phyloP scores from a whole-genome alignment of 352 stramenopile species.

The Globisporangium echinulatum region DNA sequence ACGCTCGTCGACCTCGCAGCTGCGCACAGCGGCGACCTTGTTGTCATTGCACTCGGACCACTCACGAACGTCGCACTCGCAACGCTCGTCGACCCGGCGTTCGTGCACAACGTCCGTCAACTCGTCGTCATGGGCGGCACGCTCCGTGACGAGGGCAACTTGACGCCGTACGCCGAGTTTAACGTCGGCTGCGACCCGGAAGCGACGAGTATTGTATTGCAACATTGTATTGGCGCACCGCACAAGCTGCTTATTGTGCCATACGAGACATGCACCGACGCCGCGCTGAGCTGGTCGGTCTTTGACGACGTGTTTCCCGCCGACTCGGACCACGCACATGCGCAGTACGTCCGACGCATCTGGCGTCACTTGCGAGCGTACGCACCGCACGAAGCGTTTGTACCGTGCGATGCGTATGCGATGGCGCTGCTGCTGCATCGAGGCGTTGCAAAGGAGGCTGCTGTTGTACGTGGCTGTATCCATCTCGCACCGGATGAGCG shows the following conservation, averaged over 20 bases:
- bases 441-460: constrained; percentile 42
- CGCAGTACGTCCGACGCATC: constrained; percentile 49
- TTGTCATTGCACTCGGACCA: constrained; percentile 66
- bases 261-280: constrained; percentile 63
- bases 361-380: constrained; percentile 57
- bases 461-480: constrained; percentile 38
- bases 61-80: constrained; percentile 78
- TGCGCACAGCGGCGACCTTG: constrained; percentile 55
- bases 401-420: constrained; percentile 71
- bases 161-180: constrained; percentile 65
- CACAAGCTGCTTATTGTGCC: constrained; percentile 61
- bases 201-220: constrained; percentile 63
- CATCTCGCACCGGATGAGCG: constrained; percentile 47
- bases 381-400: constrained; percentile 35
- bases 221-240: constrained; percentile 38
- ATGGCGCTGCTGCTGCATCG: constrained; percentile 54
- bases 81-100: constrained; percentile 61
- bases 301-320: constrained; percentile 67
- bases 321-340: constrained; percentile 21
- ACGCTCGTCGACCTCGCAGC: constrained; percentile 52
- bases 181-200: constrained; percentile 81
- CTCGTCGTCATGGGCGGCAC: constrained; percentile 73
- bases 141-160: constrained; percentile 62
- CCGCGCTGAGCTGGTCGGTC: constrained; percentile 44
- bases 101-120: constrained; percentile 52